Percentiles rank a stretch among this genome's conserved stretches.
These are phyloP conservation scores for Cytospora leucostoma DNA, from an alignment of 2,329 filamentous ascomycete species.

Conservation along the genomic window DNA sequence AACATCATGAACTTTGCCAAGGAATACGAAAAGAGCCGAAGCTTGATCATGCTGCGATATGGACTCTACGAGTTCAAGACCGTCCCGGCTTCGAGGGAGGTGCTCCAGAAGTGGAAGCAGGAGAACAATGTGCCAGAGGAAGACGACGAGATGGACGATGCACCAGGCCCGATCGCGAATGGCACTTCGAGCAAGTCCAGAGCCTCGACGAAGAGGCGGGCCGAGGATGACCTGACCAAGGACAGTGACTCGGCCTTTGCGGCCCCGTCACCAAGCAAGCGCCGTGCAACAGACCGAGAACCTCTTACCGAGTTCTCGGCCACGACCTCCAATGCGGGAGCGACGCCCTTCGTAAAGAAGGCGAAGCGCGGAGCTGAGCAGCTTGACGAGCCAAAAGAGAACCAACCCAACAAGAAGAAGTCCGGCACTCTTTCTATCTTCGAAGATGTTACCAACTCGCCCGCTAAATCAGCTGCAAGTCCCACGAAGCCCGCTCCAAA, in stretches of 20 bases:
- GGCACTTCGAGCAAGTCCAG: slow-evolving; percentile 38
- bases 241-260: slow-evolving; percentile 40
- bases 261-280: slow-evolving; percentile 49
- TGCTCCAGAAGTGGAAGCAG: slow-evolving; percentile 60
- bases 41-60: slow-evolving; percentile 62
- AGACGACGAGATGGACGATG: slow-evolving; percentile 43
- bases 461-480: slow-evolving; percentile 37
- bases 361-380: slow-evolving; percentile 56
- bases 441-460: slow-evolving; percentile 56
- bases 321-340: slow-evolving; percentile 30
- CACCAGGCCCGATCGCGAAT: slow-evolving; percentile 34
- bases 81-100: slow-evolving; percentile 58
- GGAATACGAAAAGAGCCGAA: slow-evolving; percentile 65
- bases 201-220: slow-evolving; percentile 54
- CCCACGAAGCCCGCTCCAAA: slow-evolving; percentile 39
- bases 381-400: slow-evolving; percentile 47
- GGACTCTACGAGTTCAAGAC: slow-evolving; percentile 65
- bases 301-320: slow-evolving; percentile 41
- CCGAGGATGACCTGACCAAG: slow-evolving; percentile 50
- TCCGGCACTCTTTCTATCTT: slow-evolving; percentile 59
- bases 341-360: slow-evolving; percentile 44
- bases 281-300: slow-evolving; percentile 47
- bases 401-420: slow-evolving; percentile 53
- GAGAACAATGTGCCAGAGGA: slow-evolving; percentile 56
- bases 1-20: slow-evolving; percentile 65